These are phyloP conservation scores for Backusella morwellensis DNA, from an alignment of 192 early-diverging fungal genomes.

Conservation along the genomic window DNA sequence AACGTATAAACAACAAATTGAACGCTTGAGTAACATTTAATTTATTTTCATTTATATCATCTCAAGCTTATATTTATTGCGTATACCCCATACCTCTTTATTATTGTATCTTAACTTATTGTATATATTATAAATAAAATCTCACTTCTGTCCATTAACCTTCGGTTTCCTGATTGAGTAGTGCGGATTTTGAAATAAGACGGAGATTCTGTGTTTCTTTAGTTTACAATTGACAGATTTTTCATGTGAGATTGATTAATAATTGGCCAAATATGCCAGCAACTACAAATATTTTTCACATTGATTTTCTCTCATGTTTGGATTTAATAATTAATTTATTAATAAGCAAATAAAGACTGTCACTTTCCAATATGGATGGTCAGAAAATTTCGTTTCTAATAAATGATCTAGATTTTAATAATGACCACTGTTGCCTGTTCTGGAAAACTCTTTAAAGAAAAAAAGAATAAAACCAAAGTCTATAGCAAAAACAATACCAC, in stretches of 20 bases:
- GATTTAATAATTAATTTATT: not conserved
- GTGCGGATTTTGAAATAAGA: not conserved
- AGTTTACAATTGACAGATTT: not conserved
- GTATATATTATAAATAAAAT: not conserved
- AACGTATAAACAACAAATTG: not conserved
- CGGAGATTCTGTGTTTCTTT: not conserved
- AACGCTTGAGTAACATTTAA: not conserved
- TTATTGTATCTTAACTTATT: not conserved
- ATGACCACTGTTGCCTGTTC: not conserved
- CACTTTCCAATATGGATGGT: no score
- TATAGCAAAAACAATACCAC: not conserved
- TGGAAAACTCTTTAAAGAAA: not conserved
- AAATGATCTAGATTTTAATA: not conserved
- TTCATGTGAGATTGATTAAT: not conserved
- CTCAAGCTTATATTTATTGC: not conserved
- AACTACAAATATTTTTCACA: no score
- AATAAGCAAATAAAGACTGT: not conserved
- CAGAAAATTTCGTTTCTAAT: no score
- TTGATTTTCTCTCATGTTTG: not conserved
- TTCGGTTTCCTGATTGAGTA: not conserved
- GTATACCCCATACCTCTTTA: not conserved
- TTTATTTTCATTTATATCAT: not conserved
- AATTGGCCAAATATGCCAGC: not conserved
- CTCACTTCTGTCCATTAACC: not conserved
- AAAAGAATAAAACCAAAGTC: not conserved